Evolutionary conservation across 352 stramenopile species (phyloP), one percentile per base, ranked within the genome.

Genomic region (Phytophthora pinifolia): DNA sequence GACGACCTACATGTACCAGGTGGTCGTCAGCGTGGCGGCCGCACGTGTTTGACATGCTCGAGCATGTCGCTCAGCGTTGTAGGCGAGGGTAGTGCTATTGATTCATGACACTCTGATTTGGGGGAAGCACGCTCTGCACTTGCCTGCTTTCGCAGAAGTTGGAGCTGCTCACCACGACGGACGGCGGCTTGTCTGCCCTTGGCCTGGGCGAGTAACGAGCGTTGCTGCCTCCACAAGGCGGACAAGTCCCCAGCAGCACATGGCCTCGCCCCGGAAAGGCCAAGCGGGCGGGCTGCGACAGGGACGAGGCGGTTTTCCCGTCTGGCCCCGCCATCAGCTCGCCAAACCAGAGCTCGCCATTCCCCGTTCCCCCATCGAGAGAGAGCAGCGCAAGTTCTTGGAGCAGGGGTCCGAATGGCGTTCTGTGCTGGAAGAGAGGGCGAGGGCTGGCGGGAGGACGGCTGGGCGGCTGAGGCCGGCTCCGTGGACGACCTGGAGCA

Each of bases 281-380:
- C 59, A 59, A 50, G 38, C 54, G 56, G 41, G 64, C 54, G 60
- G 38, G 41, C 5, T 56, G 43, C 52, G 45, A 42, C 52, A 67
- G n/a, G 13, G 58, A 57, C 58, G 38, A 61, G 58, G 22, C 58
- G 18, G 32, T 58, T 67, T 67, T 62, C 44, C 58, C 58, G 30
- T 22, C 30, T 49, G 35, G 43, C 46, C 51, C 20, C 50, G 31
- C 49, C 43, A 53, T 53, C 34, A 33, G 56, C 33, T 12, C 12
- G 15, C 18, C 42, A 57, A 50, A 66, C 20, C 29, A 62, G 33
- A 33, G 22, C 33, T 44, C 54, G 46, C 54, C 45, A 65, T 66
- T 66, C 50, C 34, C 50, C 36, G 15, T 57, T 65, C 38, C 46
- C 46, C 29, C 35, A 37, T 49, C 30, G 27, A 55, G 31, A 51